A percentile compares a stretch with the other conserved stretches of the same genome.
Conservation (phyloP, 257 asterid species). For the Scutellaria barbata region DNA sequence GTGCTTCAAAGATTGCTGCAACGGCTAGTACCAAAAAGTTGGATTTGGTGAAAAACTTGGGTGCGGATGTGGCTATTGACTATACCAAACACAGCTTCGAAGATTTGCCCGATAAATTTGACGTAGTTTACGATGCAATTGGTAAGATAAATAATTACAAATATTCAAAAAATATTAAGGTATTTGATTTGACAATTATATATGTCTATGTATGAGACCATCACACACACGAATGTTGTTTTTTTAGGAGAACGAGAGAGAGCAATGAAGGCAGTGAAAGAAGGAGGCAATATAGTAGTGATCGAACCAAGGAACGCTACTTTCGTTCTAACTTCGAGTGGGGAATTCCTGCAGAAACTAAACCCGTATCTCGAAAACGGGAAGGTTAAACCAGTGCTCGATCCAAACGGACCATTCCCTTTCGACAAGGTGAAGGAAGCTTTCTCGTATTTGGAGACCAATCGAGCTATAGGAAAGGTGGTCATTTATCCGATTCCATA, state of each 20-base stretch:
- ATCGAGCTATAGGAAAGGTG: constrained; percentile 76
- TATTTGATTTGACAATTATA: too few relatives aligned
- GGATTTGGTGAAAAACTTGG: constrained; percentile 68
- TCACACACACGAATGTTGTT: too few relatives aligned
- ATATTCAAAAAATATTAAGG: too few relatives aligned
- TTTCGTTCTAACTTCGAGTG: constrained; percentile 35
- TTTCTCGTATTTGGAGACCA: constrained; percentile 69
- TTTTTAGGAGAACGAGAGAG: constrained; percentile 62
- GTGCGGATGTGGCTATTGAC: constrained; percentile 80
- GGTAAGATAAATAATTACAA: constrained; percentile 52
- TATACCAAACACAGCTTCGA: constrained; percentile 80
- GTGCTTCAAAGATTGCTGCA: constrained; percentile 82
- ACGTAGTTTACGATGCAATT: constrained; percentile 77
- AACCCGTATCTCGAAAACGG: constrained; percentile 73
- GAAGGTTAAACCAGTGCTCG: constrained; percentile 69
- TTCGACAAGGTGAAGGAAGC: constrained; percentile 79
- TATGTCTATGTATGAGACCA: too few relatives aligned
- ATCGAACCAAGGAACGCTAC: constrained; percentile 17
- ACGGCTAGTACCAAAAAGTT: constrained; percentile 72
- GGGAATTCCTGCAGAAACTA: constrained; percentile 56
- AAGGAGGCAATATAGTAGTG: constrained; percentile 70
- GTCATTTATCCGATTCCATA: constrained; percentile 79
- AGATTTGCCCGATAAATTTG: constrained; percentile 71
- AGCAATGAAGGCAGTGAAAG: constrained; percentile 78
- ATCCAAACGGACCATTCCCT: constrained; percentile 77